Evolutionary conservation across 2,329 filamentous ascomycete species (phyloP).

Genomic region (Grosmannia clavigera): DNA sequence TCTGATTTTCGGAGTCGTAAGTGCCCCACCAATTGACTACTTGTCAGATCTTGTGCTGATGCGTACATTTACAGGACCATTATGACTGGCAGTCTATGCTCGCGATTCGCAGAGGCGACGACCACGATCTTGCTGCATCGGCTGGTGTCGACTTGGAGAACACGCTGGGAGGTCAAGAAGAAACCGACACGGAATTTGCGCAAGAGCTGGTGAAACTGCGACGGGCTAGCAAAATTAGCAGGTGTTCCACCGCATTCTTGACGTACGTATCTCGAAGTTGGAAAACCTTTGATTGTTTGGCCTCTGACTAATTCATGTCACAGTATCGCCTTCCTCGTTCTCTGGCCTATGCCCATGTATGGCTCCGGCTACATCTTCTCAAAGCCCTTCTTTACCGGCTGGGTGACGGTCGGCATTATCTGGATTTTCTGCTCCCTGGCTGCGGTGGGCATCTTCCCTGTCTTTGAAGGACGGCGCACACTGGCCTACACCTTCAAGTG

Average conservation of each 20-base stretch:
- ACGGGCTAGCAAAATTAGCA: slow-evolving; percentile 22
- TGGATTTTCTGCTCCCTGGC: slow-evolving; percentile 66
- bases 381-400: slow-evolving; percentile 72
- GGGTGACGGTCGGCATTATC: slow-evolving; percentile 64
- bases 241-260: slow-evolving; percentile 19
- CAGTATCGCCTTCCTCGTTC: slow-evolving; percentile 59
- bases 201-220: slow-evolving; percentile 25
- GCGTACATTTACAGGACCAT: slow-evolving; percentile 34
- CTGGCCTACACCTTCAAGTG: slow-evolving; percentile 47
- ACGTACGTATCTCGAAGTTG: slow-evolving; percentile 13
- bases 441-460: slow-evolving; percentile 68
- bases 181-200: slow-evolving; percentile 25
- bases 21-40: background rate
- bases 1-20: slow-evolving; percentile 42
- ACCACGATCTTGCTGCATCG: slow-evolving; percentile 54
- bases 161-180: slow-evolving; percentile 33
- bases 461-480: slow-evolving; percentile 65
- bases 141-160: slow-evolving; percentile 55
- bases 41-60: background rate
- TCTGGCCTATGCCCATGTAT: slow-evolving; percentile 93
- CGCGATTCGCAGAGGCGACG: slow-evolving; percentile 64
- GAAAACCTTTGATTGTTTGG: background rate
- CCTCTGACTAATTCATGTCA: slow-evolving; percentile 8
- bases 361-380: slow-evolving; percentile 70
- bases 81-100: slow-evolving; percentile 85